Base-by-base conservation (phyloP, 768 basidiomycete genomes). In the Podaxis sp. region DNA sequence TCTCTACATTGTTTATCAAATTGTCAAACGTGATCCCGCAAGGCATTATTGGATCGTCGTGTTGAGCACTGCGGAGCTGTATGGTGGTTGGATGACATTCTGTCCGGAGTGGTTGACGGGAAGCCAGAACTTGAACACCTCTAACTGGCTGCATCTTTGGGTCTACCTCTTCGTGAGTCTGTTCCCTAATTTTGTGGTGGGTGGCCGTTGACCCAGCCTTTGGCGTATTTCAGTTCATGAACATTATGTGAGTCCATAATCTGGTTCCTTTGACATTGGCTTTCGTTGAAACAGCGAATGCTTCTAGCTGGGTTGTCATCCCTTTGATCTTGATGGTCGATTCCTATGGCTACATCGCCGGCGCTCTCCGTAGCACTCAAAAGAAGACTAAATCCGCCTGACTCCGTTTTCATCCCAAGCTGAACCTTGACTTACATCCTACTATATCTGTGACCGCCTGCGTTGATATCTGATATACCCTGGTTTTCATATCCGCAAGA, bases 1-100 rank as follows among this genome's bases (percentile, higher is more conserved):
- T 70, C 87, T 82, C 72, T 90, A 87, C 64, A 85, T 92, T 67
- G 77, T 90, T 44, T 82, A 83, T 64, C 86, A 87, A 70, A 79
- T 94, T 24, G 74, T 85, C 24, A 82, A 79, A 52, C 74, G 84
- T 26, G 89, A 93, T 67, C 87, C 87, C 2, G 83, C 87, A 17
- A 76, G 87, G 33, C 84, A 89, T 71, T 90, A 88, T 70, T 95
- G 93, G 93, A 84, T 93, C 58, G 79, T 93, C 49, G 87, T 93
- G 2, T 71, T 92, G 52, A 84, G 87, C 69, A 92, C 88, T 1
- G 89, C 84, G 0, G 92, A 94, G 70, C 68, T 93, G 3, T 92
- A 93, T 63, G 91, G 92, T 68, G 88, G 88, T 85, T 93, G 87
- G 87, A 93, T 94, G 92, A 94, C 92, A 2, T 94, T 94, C 75